Base-by-base conservation (phyloP, 2,329 filamentous ascomycete genomes). In the Xylaria sp. region DNA sequence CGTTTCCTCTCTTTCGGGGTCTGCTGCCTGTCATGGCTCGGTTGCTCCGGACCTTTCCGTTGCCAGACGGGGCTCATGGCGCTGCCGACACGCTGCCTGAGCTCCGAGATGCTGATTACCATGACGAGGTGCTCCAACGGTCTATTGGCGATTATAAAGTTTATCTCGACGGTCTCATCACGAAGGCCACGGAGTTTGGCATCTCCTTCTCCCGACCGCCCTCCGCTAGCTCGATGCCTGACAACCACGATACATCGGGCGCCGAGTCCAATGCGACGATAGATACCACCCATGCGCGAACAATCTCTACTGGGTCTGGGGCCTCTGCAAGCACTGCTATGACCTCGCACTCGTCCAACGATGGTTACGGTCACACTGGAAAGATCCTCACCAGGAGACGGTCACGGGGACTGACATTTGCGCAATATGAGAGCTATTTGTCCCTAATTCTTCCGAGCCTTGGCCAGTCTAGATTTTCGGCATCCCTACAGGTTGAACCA, bases 351-450 rank as follows among this genome's bases (percentile, higher is more conserved):
- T 84, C 84, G 0, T 85, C 83, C 58, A 76, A 82, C 23, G 80
- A 78, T 66, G 23, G 70, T 68, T 63, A 72, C 55, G 60, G 74
- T 55, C 74, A 77, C 28, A 66, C 72, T 2, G 67, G 72, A 37
- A 76, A 74, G 34, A 66, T 76, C 6, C 68, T 77, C 50, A 72
- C 73, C 64, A 80, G 76, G 68, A 75, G 73, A 65, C 75, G 81
- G 63, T 81, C 81, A 46, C 82, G 81, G 69, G 81, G 76, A 44
- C 76, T 85, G 31, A 85, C 78, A 65, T 88, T 88, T 71, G 79
- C 81, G 7, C 81, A 83, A 37, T 89, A 88, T 73, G 86, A 89
- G 39, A 83, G 80, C 69, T 88, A 86, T 68, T 73, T 88, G 46
- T 77, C 81, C 20, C 80, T 85, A 51, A 71, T 85, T 37, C 81